Base-by-base conservation (phyloP, 805 yeast species). In the Candida anglica region DNA sequence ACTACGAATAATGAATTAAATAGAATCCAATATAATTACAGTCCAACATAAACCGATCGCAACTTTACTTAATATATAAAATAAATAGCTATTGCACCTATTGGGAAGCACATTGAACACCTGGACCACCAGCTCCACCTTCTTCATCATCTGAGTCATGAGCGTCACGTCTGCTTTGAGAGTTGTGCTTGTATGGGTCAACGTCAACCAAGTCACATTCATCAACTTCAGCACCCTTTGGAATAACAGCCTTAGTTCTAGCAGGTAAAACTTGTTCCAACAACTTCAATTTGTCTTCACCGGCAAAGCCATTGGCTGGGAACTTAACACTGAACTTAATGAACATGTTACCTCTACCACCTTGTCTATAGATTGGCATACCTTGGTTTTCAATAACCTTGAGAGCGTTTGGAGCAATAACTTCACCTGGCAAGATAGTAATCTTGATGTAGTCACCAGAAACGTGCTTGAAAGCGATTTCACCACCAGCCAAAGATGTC, bases 401-500 rank as follows among this genome's bases (percentile, higher is more conserved):
- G 50, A 80, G 69, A 27, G 70, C 58, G 44, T 86, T 95, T 33
- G 98, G 97, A 20, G 88, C 52, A 43, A 93, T 83, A 41, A 91
- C 88, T 66, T 91, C 96, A 59, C 98, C 98, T 36, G 97, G 93
- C 33, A 83, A 66, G 42, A 89, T 78, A 24, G 75, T 70, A 39
- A 88, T 77, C 72, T 88, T 86, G 53, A 91, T 69, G 75, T 79
- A 87, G 51, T 88, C 96, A 46, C 96, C 96, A 48, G 87, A 85
- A 38, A 93, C 79, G 56, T 91, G 97, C 70, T 88, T 75, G 58
- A 93, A 69, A 23, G 84, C 81, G 58, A 93, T 73, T 41, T 81
- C 81, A 52, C 99, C 99, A 58, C 99, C 99, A 30, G 96, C 94
- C 50, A 93, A 75, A 19, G 99, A 96, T 17, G 98, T 88, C 56